Evolutionary conservation across 129 eudicot species (phyloP), one percentile per base, ranked within the genome.

Genomic region (Tagetes erecta): DNA sequence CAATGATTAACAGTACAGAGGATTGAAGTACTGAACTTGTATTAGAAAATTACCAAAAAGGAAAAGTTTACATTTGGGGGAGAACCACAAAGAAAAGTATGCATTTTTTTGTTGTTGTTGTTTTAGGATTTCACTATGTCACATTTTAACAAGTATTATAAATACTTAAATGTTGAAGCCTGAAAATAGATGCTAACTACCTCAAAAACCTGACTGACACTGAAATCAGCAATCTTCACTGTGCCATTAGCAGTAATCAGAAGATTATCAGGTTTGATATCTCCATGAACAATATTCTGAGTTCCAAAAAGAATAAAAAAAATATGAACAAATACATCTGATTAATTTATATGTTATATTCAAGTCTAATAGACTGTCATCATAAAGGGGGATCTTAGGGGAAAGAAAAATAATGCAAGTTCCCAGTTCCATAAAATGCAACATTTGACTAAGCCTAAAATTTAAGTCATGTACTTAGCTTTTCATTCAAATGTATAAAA

Each of bases 131-230:
- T 62, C 51, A 45, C 10, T 8, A 20, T 11, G 69, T 59, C 71
- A 50, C 49, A 49, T 58, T 71, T 40, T 31, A 72, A 40, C 3
- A 11, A 27, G 40, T 36, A 27, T 65, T 5, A 34, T 50, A 9
- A 1, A 30, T 50, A 30, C 7, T 14, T 75, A 13, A 51, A 44
- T 35, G 20, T 3, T n/a, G 47, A 10, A 55, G 45, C 58, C 13
- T 53, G 37, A 65, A 42, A 75, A 44, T n/a, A 64, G 66, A 13
- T 35, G 38, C 44, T 39, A 74, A 70, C 63, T 85, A 94, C 97
- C 98, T 94, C 97, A 84, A 88, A 90, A 80, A 91, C 94, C 82
- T 94, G 98, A 84, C 98, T 94, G 64, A 94, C 98, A 74, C 98
- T 88, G 84, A 90, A 94, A 79, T 94, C 98, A 31, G 80, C 96